phyloP scores from a whole-genome alignment of 1,139 yeast species.

The Diutina neorugosa region DNA sequence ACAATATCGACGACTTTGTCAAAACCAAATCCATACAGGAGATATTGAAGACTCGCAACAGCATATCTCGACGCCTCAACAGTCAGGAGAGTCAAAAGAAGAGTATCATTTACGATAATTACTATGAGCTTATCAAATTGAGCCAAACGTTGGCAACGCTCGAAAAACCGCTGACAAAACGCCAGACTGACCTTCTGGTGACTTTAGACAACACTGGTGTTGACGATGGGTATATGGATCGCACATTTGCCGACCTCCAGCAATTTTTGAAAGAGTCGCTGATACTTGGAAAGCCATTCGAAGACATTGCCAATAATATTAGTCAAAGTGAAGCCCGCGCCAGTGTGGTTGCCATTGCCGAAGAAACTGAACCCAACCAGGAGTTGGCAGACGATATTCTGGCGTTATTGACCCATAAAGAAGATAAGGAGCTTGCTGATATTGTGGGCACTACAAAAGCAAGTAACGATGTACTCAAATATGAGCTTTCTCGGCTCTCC shows the following conservation, averaged over 20 bases:
- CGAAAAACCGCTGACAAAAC: not conserved
- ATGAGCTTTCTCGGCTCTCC: not conserved
- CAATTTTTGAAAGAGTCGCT: not conserved
- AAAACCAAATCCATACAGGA: conserved; percentile 16
- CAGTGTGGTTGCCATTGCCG: not conserved
- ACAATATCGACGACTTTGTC: conserved; percentile 12
- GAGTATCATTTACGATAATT: conserved; percentile 35
- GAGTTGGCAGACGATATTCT: not conserved
- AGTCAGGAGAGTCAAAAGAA: conserved; percentile 32
- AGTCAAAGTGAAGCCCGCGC: not conserved
- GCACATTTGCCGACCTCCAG: not conserved
- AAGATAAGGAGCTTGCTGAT: not conserved
- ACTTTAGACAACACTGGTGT: not conserved
- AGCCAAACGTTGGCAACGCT: conserved; percentile 19
- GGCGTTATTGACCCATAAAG: not conserved
- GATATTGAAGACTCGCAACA: conserved; percentile 24
- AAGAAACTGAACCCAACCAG: not conserved
- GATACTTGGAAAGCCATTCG: not conserved
- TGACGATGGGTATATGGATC: not conserved
- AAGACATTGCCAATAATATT: not conserved
- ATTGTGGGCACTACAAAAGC: not conserved
- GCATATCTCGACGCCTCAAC: conserved; percentile 19
- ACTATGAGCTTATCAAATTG: conserved; percentile 32
- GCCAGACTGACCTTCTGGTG: not conserved
- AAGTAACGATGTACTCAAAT: not conserved